A percentile compares a stretch with the other conserved stretches of the same genome.
These are phyloP conservation scores for Ganoderma meredithae DNA, from an alignment of 1,284 basidiomycete genomes.

Conservation along the genomic window DNA sequence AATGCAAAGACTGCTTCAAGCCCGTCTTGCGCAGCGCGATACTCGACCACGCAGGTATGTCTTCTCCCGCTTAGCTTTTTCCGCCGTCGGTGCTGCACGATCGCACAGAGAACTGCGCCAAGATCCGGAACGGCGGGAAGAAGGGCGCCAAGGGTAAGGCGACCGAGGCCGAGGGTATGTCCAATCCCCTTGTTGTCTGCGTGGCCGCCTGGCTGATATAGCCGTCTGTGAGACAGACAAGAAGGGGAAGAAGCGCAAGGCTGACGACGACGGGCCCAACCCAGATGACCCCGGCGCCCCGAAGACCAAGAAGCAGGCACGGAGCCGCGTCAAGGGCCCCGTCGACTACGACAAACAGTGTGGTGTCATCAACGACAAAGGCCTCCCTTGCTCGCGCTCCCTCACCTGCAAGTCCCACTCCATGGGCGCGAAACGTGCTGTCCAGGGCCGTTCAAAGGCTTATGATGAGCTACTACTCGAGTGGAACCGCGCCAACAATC, in stretches of 20 bases:
- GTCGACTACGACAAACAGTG: conserved; percentile 94
- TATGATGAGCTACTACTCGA: conserved; percentile 93
- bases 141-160: conserved; percentile 62
- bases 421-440: conserved; percentile 95
- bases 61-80: not conserved
- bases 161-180: conserved; percentile 33
- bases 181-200: conserved; percentile 6
- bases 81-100: conserved; percentile 5
- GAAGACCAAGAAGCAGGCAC: conserved; percentile 80
- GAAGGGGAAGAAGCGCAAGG: conserved; percentile 76
- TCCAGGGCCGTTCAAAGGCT: conserved; percentile 83
- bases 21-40: conserved; percentile 79
- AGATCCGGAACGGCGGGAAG: conserved; percentile 63
- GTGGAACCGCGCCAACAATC: conserved; percentile 93
- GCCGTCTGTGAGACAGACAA: conserved; percentile 37
- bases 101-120: conserved; percentile 64
- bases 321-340: conserved; percentile 82
- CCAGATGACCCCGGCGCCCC: conserved; percentile 62
- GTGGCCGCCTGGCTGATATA: conserved; percentile 7
- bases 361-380: conserved; percentile 98
- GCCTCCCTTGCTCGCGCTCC: conserved; percentile 92
- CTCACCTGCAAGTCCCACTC: conserved; percentile 98
- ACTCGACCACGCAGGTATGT: conserved; percentile 76
- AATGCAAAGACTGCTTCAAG: conserved; percentile 82
- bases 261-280: conserved; percentile 64